Evolutionary conservation across 2,329 filamentous ascomycete species (phyloP).

Genomic region (Xylariomycetidae sp.): DNA sequence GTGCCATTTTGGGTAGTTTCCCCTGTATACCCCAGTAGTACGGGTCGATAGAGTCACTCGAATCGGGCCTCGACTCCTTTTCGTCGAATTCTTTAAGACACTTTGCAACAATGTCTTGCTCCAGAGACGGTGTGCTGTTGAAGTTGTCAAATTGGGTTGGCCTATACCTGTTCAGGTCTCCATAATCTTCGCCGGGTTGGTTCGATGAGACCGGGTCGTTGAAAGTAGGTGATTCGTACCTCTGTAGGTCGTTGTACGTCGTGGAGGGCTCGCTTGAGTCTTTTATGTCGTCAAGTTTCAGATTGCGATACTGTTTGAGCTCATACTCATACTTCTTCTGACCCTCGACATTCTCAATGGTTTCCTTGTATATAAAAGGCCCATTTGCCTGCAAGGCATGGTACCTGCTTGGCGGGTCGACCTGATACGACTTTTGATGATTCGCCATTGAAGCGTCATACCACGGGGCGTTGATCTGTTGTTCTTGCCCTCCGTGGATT

Average conservation of each 20-base stretch:
- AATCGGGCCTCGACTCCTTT: slow-evolving; percentile 12
- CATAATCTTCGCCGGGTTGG: slow-evolving; percentile 27
- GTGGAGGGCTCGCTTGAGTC: slow-evolving; percentile 8
- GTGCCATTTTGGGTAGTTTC: slow-evolving; percentile 13
- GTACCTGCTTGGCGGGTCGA: no score
- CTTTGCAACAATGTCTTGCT: slow-evolving; percentile 28
- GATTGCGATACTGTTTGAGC: no score
- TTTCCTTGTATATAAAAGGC: no score
- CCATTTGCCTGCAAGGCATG: no score
- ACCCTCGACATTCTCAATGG: no score
- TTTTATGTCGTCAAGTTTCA: no score
- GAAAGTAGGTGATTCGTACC: slow-evolving; percentile 27
- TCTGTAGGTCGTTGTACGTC: slow-evolving; percentile 33
- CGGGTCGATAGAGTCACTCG: not conserved
- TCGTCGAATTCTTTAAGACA: slow-evolving; percentile 33
- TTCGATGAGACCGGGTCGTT: slow-evolving; percentile 19
- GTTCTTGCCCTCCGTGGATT: no score
- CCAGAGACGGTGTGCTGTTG: slow-evolving; percentile 22
- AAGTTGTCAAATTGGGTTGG: slow-evolving; percentile 31
- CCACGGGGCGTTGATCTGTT: no score
- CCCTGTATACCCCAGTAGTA: not conserved
- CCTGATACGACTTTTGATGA: no score
- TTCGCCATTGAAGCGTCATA: no score
- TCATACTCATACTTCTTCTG: no score
- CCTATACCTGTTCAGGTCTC: slow-evolving; percentile 35